Base-by-base conservation (phyloP, 495 filamentous ascomycete genomes). In the Penicillium mononematosum region DNA sequence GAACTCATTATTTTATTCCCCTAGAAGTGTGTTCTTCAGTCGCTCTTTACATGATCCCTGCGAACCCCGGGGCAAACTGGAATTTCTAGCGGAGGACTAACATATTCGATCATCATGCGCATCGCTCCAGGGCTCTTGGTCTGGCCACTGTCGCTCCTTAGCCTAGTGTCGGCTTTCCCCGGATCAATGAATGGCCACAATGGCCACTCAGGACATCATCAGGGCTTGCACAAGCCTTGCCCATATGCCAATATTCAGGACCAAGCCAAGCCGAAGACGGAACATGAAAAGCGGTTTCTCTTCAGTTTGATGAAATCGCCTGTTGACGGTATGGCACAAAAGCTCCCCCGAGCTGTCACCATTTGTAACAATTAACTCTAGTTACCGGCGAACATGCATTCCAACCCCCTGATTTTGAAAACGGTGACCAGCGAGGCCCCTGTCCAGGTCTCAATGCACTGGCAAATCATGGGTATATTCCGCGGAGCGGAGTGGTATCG, bases 391-490 rank as follows among this genome's bases (percentile, higher is more conserved):
- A 67, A 5, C 70, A 79, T 57, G 64, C 58, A 14, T 81, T 75
- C 39, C 69, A 74, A 2, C 63, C 75, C 10, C 75, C 71, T 0
- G 62, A 75, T 45, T 66, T 70, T 31, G 62, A 62, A 27, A 56
- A 60, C 16, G 71, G 72, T 19, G 73, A 76, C 61, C 72, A 74
- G 56, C 73, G 75, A 36, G 78, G 76, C 8, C 75, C 78, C 51
- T 83, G 81, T 55, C 79, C 79, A 1, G 79, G 78, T 41, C 63
- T 83, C 19, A 83, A 83, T 57, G 74, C 77, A 11, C 50, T 81
- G 34, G 81, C 81, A 38, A 82, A 83, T 44, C 79, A 81, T 62
- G 72, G 70, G n/a, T 84, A 83, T 50, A 68, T 82, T 27, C 79
- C 81, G 1, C 76, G 79, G 51, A 78, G 75, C 55, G 81, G 81